Conservation (phyloP, 495 filamentous ascomycete genomes). For the Aeminium ludgeri region DNA sequence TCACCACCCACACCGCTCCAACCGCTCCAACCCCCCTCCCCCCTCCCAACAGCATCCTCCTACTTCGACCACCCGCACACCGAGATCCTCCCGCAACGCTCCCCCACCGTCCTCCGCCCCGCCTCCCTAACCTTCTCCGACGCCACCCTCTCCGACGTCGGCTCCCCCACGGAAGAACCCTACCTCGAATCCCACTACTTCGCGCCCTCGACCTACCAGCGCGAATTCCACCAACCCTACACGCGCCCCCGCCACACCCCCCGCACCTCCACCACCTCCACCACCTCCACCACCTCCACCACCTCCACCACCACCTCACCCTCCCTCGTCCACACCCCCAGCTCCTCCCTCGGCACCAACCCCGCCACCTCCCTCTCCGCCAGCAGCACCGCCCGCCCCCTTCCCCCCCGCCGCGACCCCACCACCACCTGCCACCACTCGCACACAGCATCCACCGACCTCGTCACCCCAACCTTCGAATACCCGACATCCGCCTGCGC, state of each 20-base stretch:
- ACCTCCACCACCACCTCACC: too few relatives aligned
- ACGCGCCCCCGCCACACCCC: not conserved
- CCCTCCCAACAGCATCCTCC: slow-evolving; percentile 8
- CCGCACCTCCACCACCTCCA: slow-evolving; percentile 1
- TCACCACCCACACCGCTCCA: slow-evolving; percentile 1
- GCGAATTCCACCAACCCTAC: not conserved
- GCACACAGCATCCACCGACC: slow-evolving; percentile 19
- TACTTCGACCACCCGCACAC: slow-evolving; percentile 22
- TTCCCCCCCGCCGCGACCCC: slow-evolving; percentile 19
- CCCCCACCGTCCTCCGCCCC: slow-evolving; percentile 20
- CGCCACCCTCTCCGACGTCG: slow-evolving; percentile 7
- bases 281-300: slow-evolving; percentile 9
- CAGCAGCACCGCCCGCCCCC: slow-evolving; percentile 1
- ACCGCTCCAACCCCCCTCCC: slow-evolving; percentile 16
- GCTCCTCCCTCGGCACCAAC: slow-evolving; percentile 21
- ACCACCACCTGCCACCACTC: too few relatives aligned
- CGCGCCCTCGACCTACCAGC: not conserved
- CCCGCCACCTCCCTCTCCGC: slow-evolving; percentile 16
- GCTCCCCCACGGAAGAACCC: slow-evolving; percentile 14
- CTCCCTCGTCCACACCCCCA: slow-evolving; percentile 23
- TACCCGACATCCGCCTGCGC: not conserved
- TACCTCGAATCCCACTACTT: too few relatives aligned
- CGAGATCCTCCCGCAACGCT: slow-evolving; percentile 28
- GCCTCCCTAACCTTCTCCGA: slow-evolving; percentile 19
- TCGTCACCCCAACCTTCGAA: slow-evolving; percentile 20